These are phyloP conservation scores for Neonectria magnoliae DNA, from an alignment of 2,329 filamentous ascomycete genomes.

Conservation along the genomic window DNA sequence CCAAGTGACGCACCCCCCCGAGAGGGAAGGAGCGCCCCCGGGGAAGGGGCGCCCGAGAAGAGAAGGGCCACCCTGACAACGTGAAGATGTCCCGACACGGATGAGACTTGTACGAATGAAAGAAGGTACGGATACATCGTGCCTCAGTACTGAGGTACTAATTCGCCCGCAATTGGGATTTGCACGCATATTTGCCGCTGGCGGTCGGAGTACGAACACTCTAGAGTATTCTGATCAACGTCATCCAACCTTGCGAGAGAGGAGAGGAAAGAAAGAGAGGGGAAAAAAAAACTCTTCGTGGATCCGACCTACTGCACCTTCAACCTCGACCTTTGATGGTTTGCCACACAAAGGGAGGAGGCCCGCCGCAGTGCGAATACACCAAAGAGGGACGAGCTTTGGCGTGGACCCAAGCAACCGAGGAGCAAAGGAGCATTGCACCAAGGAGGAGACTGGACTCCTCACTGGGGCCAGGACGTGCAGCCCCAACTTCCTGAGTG, in stretches of 20 bases:
- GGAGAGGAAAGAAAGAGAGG: too few relatives aligned
- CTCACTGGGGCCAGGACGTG: neutral
- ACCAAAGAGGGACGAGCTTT: slow-evolving; percentile 6
- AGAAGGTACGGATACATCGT: neutral
- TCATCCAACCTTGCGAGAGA: neutral
- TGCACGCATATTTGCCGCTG: neutral
- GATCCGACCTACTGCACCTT: slow-evolving; percentile 10
- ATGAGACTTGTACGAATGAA: neutral
- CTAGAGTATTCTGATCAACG: slow-evolving; percentile 2
- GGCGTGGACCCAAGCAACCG: neutral
- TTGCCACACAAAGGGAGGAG: slow-evolving; percentile 6
- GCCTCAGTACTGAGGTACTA: neutral
- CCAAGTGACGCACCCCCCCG: slow-evolving; percentile 19
- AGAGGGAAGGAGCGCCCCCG: slow-evolving; percentile 19
- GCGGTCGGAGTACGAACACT: neutral
- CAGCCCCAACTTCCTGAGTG: slow-evolving; percentile 9
- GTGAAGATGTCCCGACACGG: slow-evolving; percentile 1
- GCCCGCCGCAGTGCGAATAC: slow-evolving; percentile 10
- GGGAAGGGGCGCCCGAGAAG: slow-evolving; percentile 16
- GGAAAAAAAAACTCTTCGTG: slow-evolving; percentile 3
- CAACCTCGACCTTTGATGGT: slow-evolving; percentile 7
- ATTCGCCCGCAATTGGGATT: neutral
- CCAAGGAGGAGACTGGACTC: slow-evolving; percentile 2
- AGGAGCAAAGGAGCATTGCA: neutral
- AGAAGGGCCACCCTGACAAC: slow-evolving; percentile 20